Conservation (phyloP, 345 rosid genomes). For the Gossypium herbaceum region DNA sequence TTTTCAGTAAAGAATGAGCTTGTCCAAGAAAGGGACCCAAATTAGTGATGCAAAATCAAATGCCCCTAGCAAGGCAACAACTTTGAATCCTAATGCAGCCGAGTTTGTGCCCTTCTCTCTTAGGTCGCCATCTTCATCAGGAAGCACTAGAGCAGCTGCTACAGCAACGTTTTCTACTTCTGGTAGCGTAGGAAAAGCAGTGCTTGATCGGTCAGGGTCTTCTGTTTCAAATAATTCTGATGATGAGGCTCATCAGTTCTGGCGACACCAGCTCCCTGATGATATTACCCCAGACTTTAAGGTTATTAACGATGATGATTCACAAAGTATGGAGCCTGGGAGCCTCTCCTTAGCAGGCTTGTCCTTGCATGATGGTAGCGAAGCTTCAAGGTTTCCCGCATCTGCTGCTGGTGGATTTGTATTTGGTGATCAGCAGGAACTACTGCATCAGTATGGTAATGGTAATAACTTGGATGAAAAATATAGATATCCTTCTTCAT, state of each 20-base stretch:
- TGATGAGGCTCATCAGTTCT: slow-evolving; percentile 86
- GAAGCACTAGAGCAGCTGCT: slow-evolving; percentile 43
- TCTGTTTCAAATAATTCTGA: slow-evolving; percentile 76
- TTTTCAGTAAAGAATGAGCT: slow-evolving; percentile 67
- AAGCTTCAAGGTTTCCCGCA: slow-evolving; percentile 48
- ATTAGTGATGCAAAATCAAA: slow-evolving; percentile 52
- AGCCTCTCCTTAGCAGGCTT: slow-evolving; percentile 68
- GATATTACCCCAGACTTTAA: slow-evolving; percentile 94
- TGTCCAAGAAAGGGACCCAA: slow-evolving; percentile 69
- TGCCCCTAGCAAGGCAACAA: slow-evolving; percentile 50
- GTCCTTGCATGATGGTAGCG: slow-evolving; percentile 58
- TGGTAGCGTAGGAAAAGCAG: slow-evolving; percentile 56
- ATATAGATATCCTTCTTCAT: slow-evolving; percentile 49
- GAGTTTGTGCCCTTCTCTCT: slow-evolving; percentile 86
- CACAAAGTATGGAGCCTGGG: slow-evolving; percentile 45
- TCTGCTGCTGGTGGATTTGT: slow-evolving; percentile 46
- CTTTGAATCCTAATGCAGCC: slow-evolving; percentile 92
- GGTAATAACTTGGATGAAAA: slow-evolving; percentile 55
- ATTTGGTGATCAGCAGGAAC: slow-evolving; percentile 46
- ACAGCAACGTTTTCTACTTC: slow-evolving; percentile 47
- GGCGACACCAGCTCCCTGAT: slow-evolving; percentile 95
- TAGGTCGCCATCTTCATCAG: slow-evolving; percentile 53
- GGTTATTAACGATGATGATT: slow-evolving; percentile 68
- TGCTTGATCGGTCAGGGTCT: slow-evolving; percentile 67
- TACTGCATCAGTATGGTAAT: slow-evolving; percentile 47